Base-by-base conservation (phyloP, 83 land plant species). In the Thuja plicata region DNA sequence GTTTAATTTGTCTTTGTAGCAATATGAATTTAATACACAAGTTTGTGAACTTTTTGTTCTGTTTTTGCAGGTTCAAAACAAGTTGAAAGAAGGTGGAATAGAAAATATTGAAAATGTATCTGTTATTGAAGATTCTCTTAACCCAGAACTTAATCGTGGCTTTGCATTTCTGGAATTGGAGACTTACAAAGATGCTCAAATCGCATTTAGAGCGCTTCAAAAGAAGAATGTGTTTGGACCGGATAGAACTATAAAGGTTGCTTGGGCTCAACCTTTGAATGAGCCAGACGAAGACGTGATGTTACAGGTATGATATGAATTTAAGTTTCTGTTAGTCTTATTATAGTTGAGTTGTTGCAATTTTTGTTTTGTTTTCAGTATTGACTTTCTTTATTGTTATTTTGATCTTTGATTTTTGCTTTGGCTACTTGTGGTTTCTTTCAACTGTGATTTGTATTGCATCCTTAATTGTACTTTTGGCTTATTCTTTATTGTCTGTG, bases 241-340 rank as follows among this genome's bases (percentile, higher is more conserved):
- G 70, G 94, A 91, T 54, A 88, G 92, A 55, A 66, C 93, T 88
- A 80, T 92, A 35, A 94, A 94, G 86, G 94, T 94, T 88, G 91
- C 95, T 21, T 94, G 94, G 95, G 95, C 94, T 38, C 89, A 94
- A 85, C 94, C 94, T 38, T 89, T 91, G 83, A 91, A 88, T 87
- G 95, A 91, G 34, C 92, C 92, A 15, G 95, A 92, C 81, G 95
- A 92, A 81, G 92, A 91, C 7, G 91, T 91, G 21, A 94, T 92
- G 92, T 84, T 86, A 70, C 89, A 94, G 88, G 95, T 94, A 48
- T 91, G 91, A 83, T 35, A 48, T 9, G 35, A 83, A 21, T 30
- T 30, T 21, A 45, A 83, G 48, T 46, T n/a, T 27, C n/a, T 45
- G 34, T 12, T 27, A 27, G 71, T n/a, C 10, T 9, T 45, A 2